Conservation (phyloP, 495 filamentous ascomycete genomes). For the Usnea hakonensis region DNA sequence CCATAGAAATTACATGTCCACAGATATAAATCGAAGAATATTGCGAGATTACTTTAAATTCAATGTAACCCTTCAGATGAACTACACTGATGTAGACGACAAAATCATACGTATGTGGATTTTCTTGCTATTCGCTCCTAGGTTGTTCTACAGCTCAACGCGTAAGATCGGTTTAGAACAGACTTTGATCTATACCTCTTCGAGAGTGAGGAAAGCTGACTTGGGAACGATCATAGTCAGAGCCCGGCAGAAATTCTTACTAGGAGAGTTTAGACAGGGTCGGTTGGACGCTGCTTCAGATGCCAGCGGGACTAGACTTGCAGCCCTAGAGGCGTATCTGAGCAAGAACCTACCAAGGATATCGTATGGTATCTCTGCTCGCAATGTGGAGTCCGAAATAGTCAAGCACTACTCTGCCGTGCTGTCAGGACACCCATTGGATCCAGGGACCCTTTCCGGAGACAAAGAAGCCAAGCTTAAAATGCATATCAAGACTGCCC, state of each 20-base stretch:
- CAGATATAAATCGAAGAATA: constrained; percentile 85
- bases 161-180: background rate
- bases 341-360: constrained; percentile 67
- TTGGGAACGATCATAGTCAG: constrained; percentile 66
- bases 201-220: background rate
- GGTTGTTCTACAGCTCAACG: background rate
- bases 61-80: constrained; percentile 88
- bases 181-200: background rate
- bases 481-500: constrained; percentile 81
- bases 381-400: constrained; percentile 32
- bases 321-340: constrained; percentile 66
- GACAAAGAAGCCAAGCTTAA: constrained; percentile 83
- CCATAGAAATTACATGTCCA: constrained; percentile 73
- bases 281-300: constrained; percentile 36
- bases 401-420: constrained; percentile 57
- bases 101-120: background rate
- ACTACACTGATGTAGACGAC: constrained; percentile 64
- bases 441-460: constrained; percentile 54
- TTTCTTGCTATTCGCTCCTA: background rate
- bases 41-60: constrained; percentile 80
- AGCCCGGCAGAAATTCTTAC: constrained; percentile 68
- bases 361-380: constrained; percentile 24
- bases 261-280: constrained; percentile 50
- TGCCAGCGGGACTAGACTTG: constrained; percentile 46
- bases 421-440: constrained; percentile 42